Evolutionary conservation across 1,139 yeast species (phyloP), one percentile per base, ranked within the genome.

Genomic region (Arxiozyma slooffiae): DNA sequence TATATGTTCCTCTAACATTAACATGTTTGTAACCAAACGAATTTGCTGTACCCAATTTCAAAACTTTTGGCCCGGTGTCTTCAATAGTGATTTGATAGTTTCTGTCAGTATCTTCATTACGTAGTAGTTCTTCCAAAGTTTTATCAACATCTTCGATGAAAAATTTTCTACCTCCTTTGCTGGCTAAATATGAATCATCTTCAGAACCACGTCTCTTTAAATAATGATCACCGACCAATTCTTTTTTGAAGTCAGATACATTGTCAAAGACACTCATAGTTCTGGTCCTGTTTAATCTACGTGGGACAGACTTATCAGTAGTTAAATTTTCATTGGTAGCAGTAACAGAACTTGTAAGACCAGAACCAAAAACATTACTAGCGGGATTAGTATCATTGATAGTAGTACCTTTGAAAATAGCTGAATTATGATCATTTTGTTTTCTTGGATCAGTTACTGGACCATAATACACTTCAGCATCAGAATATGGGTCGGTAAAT

Each of bases 41-140:
- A 64, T 85, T 85, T 46, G 82, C 87, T 0, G 96, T 87, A 7
- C 96, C 96, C 41, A 89, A 73, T 57, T 81, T 76, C 55, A 88
- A 72, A 17, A 85, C 94, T 63, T 89, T 89, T n/a, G 97, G 96
- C 0, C 97, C 97, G 3, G 81, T 77, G 66, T 89, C 97, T 62
- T 89, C 97, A 49, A 89, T 84, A 16, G 97, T 89, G 60, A 90
- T 90, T 67, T 90, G 97, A 66, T 71, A 81, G 67, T 90, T 85
- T 51, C 76, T 76, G 66, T 89, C 96, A 3, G 97, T 89, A 64
- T 90, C 97, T 66, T 90, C 97, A 55, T 77, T 80, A 36, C 75
- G 77, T 55, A 90, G 71, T 50, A 90, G 73, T 57, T 85, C 83
- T 24, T 78, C 71, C 53, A 89, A 72, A 1, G 97, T 87, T 34